Evolutionary conservation across 768 basidiomycete genomes (phyloP).

Genomic region (Mycena rosella): DNA sequence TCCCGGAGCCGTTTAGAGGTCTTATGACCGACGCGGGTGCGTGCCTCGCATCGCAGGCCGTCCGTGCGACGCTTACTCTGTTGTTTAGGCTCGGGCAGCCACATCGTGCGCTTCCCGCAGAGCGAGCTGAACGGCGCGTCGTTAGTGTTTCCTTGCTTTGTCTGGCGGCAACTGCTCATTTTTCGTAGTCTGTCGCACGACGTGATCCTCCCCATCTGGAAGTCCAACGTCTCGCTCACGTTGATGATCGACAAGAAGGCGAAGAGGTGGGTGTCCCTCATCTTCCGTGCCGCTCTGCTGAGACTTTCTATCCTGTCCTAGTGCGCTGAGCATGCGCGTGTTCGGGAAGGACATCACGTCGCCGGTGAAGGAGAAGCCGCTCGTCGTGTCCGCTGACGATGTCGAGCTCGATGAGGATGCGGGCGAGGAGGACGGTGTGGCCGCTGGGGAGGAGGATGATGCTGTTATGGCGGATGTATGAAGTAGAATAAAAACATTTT

Average conservation of each 20-base stretch:
- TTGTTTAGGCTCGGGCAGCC: slow-evolving; percentile 72
- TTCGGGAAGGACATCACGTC: slow-evolving; percentile 85
- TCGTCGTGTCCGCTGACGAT: slow-evolving; percentile 3
- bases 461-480: slow-evolving; percentile 6
- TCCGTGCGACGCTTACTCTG: background rate
- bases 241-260: slow-evolving; percentile 98
- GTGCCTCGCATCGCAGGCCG: slow-evolving; percentile 43
- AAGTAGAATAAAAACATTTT: no score
- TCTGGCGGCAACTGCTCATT: background rate
- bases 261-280: slow-evolving; percentile 74
- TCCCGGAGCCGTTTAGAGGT: slow-evolving; percentile 70
- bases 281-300: no score
- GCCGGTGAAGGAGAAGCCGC: slow-evolving; percentile 25
- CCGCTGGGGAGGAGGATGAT: background rate
- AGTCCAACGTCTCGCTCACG: slow-evolving; percentile 86
- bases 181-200: slow-evolving; percentile 75
- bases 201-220: slow-evolving; percentile 95
- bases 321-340: slow-evolving; percentile 88
- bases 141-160: slow-evolving; percentile 55
- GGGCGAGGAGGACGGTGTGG: background rate
- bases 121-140: slow-evolving; percentile 63
- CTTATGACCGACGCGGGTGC: slow-evolving; percentile 67
- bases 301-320: slow-evolving; percentile 45
- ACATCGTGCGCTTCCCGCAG: slow-evolving; percentile 76
- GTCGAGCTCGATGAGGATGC: slow-evolving; percentile 4